phyloP scores from a whole-genome alignment of 2,329 filamentous ascomycete genomes.

The Colletotrichum sp. region DNA sequence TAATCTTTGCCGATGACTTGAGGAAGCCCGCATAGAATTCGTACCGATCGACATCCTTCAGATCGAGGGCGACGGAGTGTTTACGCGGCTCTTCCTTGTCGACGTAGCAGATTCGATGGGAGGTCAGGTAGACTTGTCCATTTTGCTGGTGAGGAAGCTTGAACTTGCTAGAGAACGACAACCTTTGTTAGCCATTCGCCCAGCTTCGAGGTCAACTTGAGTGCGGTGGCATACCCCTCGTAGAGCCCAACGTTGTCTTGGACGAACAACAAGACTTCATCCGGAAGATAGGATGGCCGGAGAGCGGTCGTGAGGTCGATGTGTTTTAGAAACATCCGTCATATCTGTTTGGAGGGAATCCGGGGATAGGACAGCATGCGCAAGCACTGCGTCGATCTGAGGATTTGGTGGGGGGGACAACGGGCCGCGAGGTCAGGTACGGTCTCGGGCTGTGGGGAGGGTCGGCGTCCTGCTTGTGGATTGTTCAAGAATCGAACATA shows the following conservation, averaged over 20 bases:
- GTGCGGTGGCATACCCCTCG: conserved; percentile 74
- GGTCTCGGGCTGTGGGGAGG: not conserved
- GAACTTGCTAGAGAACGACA: conserved; percentile 71
- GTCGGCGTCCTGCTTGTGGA: not conserved
- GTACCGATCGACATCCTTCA: conserved; percentile 88
- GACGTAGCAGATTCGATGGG: conserved; percentile 94
- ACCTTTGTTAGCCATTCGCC: not conserved
- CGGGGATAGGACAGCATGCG: not conserved
- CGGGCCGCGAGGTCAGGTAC: not conserved
- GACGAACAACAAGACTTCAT: conserved; percentile 94
- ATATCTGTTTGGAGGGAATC: conserved; percentile 38
- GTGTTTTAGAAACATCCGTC: conserved; percentile 96
- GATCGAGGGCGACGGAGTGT: conserved; percentile 81
- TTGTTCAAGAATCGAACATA: conserved; percentile 3
- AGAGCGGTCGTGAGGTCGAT: conserved; percentile 96
- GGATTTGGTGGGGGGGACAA: not conserved
- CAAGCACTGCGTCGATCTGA: not conserved
- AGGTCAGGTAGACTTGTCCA: conserved; percentile 95
- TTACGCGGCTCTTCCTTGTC: conserved; percentile 86
- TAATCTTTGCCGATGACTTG: conserved; percentile 94
- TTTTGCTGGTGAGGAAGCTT: conserved; percentile 95
- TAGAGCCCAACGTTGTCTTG: conserved; percentile 98
- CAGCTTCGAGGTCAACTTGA: not conserved
- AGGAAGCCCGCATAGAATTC: conserved; percentile 95
- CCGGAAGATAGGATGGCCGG: conserved; percentile 87